Evolutionary conservation across 768 basidiomycete species (phyloP).

Genomic region (Exsudoporus frostii): DNA sequence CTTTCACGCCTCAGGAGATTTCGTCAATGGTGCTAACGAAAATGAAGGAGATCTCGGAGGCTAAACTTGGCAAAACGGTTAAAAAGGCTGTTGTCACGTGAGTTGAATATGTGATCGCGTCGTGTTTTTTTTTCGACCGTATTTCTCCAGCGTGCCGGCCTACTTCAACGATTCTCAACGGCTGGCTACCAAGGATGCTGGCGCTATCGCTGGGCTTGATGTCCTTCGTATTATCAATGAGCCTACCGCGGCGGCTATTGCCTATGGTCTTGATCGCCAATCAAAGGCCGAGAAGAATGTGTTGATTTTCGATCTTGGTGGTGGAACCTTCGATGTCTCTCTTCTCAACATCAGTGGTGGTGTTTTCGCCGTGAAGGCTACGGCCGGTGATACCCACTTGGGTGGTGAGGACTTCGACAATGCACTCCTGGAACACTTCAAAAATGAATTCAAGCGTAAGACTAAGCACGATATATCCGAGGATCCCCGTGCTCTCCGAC

Average conservation of each 20-base stretch:
- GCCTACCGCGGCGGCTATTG: constrained; percentile 98
- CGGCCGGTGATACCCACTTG: constrained; percentile 98
- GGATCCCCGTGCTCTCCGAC: constrained; percentile 94
- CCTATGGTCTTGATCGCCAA: constrained; percentile 96
- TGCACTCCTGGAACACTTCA: constrained; percentile 96
- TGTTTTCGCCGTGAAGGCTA: constrained; percentile 99
- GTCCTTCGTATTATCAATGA: constrained; percentile 99
- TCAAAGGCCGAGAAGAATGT: constrained; percentile 95
- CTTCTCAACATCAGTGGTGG: constrained; percentile 96
- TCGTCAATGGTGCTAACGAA: constrained; percentile 99
- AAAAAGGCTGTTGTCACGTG: constrained; percentile 99
- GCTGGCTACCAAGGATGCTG: constrained; percentile 98
- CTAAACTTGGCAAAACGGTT: constrained; percentile 96
- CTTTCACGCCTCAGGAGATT: constrained; percentile 97
- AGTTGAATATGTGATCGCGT: constrained; percentile 31
- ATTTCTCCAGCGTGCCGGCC: constrained; percentile 72
- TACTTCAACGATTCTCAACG: constrained; percentile 99
- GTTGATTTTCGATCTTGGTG: constrained; percentile 98
- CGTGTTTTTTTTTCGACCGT: not conserved
- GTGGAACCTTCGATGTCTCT: constrained; percentile 99
- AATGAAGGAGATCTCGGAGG: constrained; percentile 99
- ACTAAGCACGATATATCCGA: constrained; percentile 95
- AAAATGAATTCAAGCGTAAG: constrained; percentile 99
- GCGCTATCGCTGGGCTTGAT: constrained; percentile 95
- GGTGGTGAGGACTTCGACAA: constrained; percentile 99